phyloP scores from a whole-genome alignment of 768 basidiomycete genomes.

The Leccinellum rugosiceps region DNA sequence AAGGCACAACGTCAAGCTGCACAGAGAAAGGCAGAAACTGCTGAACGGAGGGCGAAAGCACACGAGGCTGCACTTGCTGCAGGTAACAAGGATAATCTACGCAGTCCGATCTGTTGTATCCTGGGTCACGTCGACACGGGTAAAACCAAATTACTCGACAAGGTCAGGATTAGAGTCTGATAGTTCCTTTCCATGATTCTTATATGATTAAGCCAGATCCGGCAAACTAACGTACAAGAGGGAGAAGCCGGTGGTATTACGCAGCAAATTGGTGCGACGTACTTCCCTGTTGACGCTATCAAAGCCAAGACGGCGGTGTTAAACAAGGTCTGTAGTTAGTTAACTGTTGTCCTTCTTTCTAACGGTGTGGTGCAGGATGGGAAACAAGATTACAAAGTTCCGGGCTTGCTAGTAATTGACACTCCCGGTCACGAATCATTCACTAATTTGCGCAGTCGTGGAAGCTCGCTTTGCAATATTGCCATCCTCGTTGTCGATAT shows the following conservation, averaged over 20 bases:
- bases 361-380: constrained; percentile 51
- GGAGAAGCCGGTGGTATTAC: constrained; percentile 99
- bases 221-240: constrained; percentile 99
- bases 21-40: constrained; percentile 81
- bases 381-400: constrained; percentile 90
- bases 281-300: constrained; percentile 96
- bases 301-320: constrained; percentile 90
- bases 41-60: constrained; percentile 71
- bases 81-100: constrained; percentile 82
- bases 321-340: constrained; percentile 59
- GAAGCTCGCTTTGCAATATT: constrained; percentile 97
- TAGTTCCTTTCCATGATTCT: background rate
- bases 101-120: constrained; percentile 98
- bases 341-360: background rate
- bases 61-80: constrained; percentile 85
- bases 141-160: constrained; percentile 96
- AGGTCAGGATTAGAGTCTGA: constrained; percentile 53
- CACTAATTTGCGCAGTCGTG: constrained; percentile 92
- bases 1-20: constrained; percentile 62
- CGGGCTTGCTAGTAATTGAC: constrained; percentile 93
- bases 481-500: constrained; percentile 99
- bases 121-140: constrained; percentile 99
- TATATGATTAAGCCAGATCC: constrained; percentile 58
- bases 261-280: constrained; percentile 99
- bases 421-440: constrained; percentile 99